Evolutionary conservation across 495 filamentous ascomycete species (phyloP), one percentile per base, ranked within the genome.

Genomic region (Aspergillus asperescens): DNA sequence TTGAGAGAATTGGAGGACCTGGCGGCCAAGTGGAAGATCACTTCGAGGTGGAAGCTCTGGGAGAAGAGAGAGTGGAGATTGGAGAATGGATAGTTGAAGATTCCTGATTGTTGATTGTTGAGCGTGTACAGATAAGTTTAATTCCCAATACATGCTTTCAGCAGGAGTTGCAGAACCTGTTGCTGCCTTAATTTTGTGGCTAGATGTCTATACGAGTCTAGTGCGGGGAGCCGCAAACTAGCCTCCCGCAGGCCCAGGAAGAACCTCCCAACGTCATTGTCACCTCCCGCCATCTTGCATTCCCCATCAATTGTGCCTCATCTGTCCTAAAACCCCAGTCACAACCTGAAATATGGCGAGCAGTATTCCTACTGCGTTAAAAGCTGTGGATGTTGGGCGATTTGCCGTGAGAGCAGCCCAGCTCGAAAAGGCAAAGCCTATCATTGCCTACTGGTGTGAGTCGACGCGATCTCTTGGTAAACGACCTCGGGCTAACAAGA

Each of bases 391-490:
- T 58, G 81, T 95, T 58, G 82, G 80, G 52, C 81, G 85, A 13
- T 96, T 90, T 64, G 85, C 89, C 44, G 68, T 81, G 15, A 81
- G 94, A 48, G 92, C 89, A 15, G 78, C 82, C 29, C 93, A 97
- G 69, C 77, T 99, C 23, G 90, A 92, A 64, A 80, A 76, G 39
- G 80, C 81, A 39, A 90, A 90, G 71, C 91, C 93, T 10, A 84
- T 91, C 51, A 80, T 96, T 42, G 78, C 90, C 29, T 97, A 96
- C 65, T 97, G 91, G 87, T 95, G 92, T 96, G 77, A 69, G 86
- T 78, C 22, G 42, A 52, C 23, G 34, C 12, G 45, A 25, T 37
- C 23, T 25, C 24, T 39, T 24, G 34, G 45, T n/a, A 31, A 52
- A 50, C 31, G 57, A 56, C 54, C 23, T 22, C 4, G 39, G 22